Evolutionary conservation across 2,329 filamentous ascomycete species (phyloP).

Genomic region (Zasmidium cellare): DNA sequence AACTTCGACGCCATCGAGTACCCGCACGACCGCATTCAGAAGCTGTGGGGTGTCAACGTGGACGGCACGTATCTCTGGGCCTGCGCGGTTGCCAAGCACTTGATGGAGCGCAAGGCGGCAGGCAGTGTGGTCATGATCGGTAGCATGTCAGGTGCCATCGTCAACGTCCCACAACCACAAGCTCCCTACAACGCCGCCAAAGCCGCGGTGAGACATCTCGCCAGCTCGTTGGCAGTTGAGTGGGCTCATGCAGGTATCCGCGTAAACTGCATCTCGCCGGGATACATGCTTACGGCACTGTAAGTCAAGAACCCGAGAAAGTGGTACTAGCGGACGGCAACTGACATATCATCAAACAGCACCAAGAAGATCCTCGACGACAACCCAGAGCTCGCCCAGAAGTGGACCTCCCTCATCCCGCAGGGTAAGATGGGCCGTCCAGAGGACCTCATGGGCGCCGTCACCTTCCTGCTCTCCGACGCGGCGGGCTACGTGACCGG

Average conservation of each 20-base stretch:
- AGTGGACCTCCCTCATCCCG: constrained; percentile 91
- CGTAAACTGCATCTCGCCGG: constrained; percentile 92
- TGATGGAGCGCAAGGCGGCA: constrained; percentile 75
- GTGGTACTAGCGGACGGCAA: background rate
- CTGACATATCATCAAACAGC: constrained; percentile 45
- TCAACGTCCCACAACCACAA: constrained; percentile 94
- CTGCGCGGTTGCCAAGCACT: constrained; percentile 77
- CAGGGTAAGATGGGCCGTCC: constrained; percentile 91
- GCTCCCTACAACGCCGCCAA: constrained; percentile 92
- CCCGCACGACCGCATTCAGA: constrained; percentile 85
- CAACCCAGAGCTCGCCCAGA: constrained; percentile 82
- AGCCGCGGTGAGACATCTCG: constrained; percentile 86
- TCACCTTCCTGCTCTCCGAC: constrained; percentile 81
- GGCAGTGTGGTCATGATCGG: constrained; percentile 95
- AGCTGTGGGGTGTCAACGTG: constrained; percentile 93
- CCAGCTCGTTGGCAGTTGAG: constrained; percentile 84
- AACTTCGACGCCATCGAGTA: constrained; percentile 92
- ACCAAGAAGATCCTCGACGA: constrained; percentile 94
- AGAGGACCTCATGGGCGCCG: constrained; percentile 89
- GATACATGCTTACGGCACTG: constrained; percentile 95
- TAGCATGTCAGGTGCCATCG: constrained; percentile 90
- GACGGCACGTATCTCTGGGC: constrained; percentile 91
- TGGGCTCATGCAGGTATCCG: constrained; percentile 87
- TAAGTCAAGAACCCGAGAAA: constrained; percentile 49
- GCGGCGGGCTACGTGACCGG: constrained; percentile 71